Evolutionary conservation across 2,329 filamentous ascomycete genomes (phyloP).

Genomic region (Dissoconium aciculare): DNA sequence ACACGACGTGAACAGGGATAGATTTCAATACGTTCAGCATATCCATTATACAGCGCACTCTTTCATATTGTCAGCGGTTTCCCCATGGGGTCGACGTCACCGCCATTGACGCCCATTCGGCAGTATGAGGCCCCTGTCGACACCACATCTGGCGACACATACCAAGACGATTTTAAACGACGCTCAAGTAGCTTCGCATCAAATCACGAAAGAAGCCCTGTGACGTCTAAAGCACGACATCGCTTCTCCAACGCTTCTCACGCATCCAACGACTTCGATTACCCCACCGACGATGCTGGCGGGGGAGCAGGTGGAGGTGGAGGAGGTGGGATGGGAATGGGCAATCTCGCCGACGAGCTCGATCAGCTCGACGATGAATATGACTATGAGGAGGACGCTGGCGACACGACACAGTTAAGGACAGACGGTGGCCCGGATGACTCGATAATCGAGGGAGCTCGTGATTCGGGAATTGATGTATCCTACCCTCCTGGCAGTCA

Average conservation of each 20-base stretch:
- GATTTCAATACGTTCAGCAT: too few relatives aligned
- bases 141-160: slow-evolving; percentile 22
- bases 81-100: slow-evolving; percentile 23
- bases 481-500: slow-evolving; percentile 19
- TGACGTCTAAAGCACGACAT: slow-evolving; percentile 27
- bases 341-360: slow-evolving; percentile 68
- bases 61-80: too few relatives aligned
- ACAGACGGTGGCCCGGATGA: slow-evolving; percentile 10
- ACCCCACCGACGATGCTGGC: neutral
- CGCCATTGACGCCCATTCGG: slow-evolving; percentile 29
- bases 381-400: slow-evolving; percentile 17
- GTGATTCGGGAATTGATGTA: slow-evolving; percentile 34
- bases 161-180: slow-evolving; percentile 17
- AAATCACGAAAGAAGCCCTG: slow-evolving; percentile 29
- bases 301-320: slow-evolving; percentile 24
- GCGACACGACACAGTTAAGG: slow-evolving; percentile 10
- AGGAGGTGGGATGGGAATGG: slow-evolving; percentile 43
- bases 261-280: slow-evolving; percentile 24
- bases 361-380: slow-evolving; percentile 33
- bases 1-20: too few relatives aligned
- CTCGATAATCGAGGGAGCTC: slow-evolving; percentile 21
- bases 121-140: slow-evolving; percentile 31
- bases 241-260: slow-evolving; percentile 22
- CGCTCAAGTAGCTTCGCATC: slow-evolving; percentile 29
- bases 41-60: too few relatives aligned